A percentile compares a stretch with the other conserved stretches of the same genome.
phyloP scores from a whole-genome alignment of 108 stramenopile genomes.

The Cyclostephanos tholiformis region DNA sequence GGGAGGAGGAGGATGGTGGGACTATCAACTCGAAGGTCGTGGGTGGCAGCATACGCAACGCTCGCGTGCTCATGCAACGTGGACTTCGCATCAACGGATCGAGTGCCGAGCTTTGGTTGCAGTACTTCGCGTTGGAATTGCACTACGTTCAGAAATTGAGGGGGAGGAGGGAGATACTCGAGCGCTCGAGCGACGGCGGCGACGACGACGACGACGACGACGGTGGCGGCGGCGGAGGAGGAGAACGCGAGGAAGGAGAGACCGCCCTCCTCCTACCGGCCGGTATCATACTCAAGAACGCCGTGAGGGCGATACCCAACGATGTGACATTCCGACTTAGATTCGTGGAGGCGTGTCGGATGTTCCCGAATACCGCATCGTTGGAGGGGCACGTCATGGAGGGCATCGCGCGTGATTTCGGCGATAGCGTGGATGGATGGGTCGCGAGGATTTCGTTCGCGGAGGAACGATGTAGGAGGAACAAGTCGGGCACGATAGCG shows the following conservation, averaged over 20 bases:
- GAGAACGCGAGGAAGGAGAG: background rate
- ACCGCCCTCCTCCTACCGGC: slow-evolving; percentile 43
- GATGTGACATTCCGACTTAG: slow-evolving; percentile 68
- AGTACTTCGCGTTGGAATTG: slow-evolving; percentile 82
- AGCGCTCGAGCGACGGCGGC: slow-evolving; percentile 19
- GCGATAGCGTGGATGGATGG: slow-evolving; percentile 75
- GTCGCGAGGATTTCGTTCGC: slow-evolving; percentile 67
- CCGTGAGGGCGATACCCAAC: slow-evolving; percentile 68
- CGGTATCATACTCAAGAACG: slow-evolving; percentile 75
- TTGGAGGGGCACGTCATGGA: slow-evolving; percentile 63
- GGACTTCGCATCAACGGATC: slow-evolving; percentile 71
- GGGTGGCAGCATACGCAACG: slow-evolving; percentile 64
- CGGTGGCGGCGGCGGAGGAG: slow-evolving; percentile 1
- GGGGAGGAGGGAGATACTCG: slow-evolving; percentile 67
- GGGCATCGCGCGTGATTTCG: slow-evolving; percentile 61
- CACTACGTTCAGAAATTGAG: slow-evolving; percentile 80
- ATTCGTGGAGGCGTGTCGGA: slow-evolving; percentile 70
- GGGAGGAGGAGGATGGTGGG: slow-evolving; percentile 21
- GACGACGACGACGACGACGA: slow-evolving; percentile 19
- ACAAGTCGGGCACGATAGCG: slow-evolving; percentile 22
- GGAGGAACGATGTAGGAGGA: slow-evolving; percentile 33
- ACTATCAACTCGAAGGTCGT: slow-evolving; percentile 27
- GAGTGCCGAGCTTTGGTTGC: slow-evolving; percentile 76
- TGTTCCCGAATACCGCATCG: slow-evolving; percentile 66
- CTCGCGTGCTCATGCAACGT: slow-evolving; percentile 84